Percentiles rank a stretch among this genome's conserved stretches.
Conservation (phyloP, 352 stramenopile genomes). For the Pythium sukuiense region DNA sequence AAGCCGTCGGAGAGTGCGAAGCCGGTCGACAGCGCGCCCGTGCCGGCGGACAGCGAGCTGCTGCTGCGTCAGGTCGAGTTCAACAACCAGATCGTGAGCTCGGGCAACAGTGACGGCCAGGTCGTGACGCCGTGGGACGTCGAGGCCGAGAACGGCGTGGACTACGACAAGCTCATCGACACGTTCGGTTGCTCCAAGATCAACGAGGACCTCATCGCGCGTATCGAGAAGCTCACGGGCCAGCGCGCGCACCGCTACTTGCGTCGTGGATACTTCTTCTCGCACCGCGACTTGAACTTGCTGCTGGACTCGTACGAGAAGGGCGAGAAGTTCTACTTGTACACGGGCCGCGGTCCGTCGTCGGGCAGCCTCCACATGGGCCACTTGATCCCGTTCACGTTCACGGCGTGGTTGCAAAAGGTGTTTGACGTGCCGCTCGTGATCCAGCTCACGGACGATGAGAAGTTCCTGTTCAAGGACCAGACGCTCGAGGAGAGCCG, state of each 20-base stretch:
- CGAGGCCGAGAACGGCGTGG: slow-evolving; percentile 94
- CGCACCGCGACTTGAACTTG: slow-evolving; percentile 97
- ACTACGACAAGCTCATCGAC: slow-evolving; percentile 99
- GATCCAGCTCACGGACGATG: slow-evolving; percentile 99
- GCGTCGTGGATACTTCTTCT: slow-evolving; percentile 99
- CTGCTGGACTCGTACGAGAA: slow-evolving; percentile 96
- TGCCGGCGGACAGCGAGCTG: slow-evolving; percentile 60
- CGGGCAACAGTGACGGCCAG: slow-evolving; percentile 62
- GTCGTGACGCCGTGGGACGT: slow-evolving; percentile 93
- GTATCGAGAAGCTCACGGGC: slow-evolving; percentile 95
- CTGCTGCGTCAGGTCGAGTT: slow-evolving; percentile 76
- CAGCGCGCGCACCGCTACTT: slow-evolving; percentile 96
- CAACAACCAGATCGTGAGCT: slow-evolving; percentile 60
- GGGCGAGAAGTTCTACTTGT: slow-evolving; percentile 98
- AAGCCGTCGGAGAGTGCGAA: slow-evolving; percentile 78
- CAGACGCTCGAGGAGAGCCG: slow-evolving; percentile 88
- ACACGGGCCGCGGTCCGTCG: slow-evolving; percentile 98
- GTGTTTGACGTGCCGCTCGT: slow-evolving; percentile 99
- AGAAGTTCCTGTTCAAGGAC: slow-evolving; percentile 99
- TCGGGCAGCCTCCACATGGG: slow-evolving; percentile 98
- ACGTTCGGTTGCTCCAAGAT: slow-evolving; percentile 98
- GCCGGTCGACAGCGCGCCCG: slow-evolving; percentile 51
- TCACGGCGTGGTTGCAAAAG: slow-evolving; percentile 98
- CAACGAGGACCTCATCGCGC: slow-evolving; percentile 89
- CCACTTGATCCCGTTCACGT: slow-evolving; percentile 99